phyloP scores from a whole-genome alignment of 768 basidiomycete genomes.

The Amanita exitialis region DNA sequence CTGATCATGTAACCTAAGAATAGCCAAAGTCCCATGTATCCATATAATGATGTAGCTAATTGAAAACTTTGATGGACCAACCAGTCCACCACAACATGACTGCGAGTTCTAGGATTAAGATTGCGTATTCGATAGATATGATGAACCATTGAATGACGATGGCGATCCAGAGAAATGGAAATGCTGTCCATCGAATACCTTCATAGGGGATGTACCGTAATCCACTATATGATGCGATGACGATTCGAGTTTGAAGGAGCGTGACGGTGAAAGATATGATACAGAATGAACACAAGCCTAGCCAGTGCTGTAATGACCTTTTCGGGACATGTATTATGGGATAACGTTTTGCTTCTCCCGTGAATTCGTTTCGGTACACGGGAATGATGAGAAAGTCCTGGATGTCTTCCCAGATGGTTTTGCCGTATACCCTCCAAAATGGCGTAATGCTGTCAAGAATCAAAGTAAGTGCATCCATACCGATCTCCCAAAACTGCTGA shows the following conservation, averaged over 20 bases:
- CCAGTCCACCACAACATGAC: slow-evolving; percentile 69
- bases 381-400: slow-evolving; percentile 77
- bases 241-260: slow-evolving; percentile 48
- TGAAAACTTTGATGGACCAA: slow-evolving; percentile 49
- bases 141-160: slow-evolving; percentile 62
- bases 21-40: slow-evolving; percentile 2
- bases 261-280: slow-evolving; percentile 35
- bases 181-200: slow-evolving; percentile 50
- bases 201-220: slow-evolving; percentile 49
- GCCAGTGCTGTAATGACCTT: slow-evolving; percentile 62
- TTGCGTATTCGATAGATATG: slow-evolving; percentile 44
- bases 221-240: slow-evolving; percentile 46
- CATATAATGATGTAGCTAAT: slow-evolving; percentile 14
- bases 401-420: slow-evolving; percentile 71
- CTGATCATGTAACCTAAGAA: background rate
- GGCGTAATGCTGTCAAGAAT: slow-evolving; percentile 70
- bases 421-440: slow-evolving; percentile 75
- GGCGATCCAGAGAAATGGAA: slow-evolving; percentile 56
- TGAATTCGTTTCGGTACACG: slow-evolving; percentile 77
- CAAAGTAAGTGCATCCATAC: slow-evolving; percentile 68
- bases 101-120: slow-evolving; percentile 48
- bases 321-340: slow-evolving; percentile 44
- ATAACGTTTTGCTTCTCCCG: slow-evolving; percentile 65
- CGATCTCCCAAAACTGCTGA: slow-evolving; percentile 75
- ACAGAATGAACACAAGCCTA: slow-evolving; percentile 46